phyloP scores from a whole-genome alignment of 441 rosid genomes.

The Populus tomentosa region DNA sequence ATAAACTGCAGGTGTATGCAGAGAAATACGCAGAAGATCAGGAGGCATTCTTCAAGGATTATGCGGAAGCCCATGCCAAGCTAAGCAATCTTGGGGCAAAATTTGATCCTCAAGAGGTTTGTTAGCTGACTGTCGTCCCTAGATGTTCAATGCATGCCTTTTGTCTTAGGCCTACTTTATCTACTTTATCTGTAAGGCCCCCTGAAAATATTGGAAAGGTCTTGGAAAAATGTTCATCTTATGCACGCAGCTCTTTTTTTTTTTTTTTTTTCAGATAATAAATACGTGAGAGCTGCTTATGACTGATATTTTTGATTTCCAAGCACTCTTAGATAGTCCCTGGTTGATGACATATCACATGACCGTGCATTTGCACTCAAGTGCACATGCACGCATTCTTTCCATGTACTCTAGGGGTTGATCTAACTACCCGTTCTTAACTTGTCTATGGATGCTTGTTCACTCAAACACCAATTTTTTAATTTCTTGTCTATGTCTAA shows the following conservation, averaged over 20 bases:
- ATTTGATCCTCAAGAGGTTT: conserved; percentile 91
- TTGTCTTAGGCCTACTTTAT: neutral
- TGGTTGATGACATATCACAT: neutral
- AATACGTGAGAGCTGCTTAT: neutral
- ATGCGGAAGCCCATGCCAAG: conserved; percentile 92
- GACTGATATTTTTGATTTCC: neutral
- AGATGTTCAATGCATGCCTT: neutral
- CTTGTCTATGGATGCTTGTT: neutral
- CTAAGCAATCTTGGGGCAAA: conserved; percentile 92
- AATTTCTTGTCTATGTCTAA: neutral
- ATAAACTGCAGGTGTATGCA: conserved; percentile 61
- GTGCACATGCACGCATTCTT: neutral
- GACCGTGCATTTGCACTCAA: neutral
- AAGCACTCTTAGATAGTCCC: neutral
- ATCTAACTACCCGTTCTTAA: neutral
- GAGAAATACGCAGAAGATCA: conserved; percentile 87
- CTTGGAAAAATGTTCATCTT: neutral
- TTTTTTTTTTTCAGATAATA: neutral
- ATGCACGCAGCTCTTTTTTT: neutral
- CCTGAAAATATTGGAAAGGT: conserved; percentile 2
- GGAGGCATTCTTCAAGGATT: conserved; percentile 80
- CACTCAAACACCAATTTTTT: neutral
- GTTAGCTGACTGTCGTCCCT: conserved; percentile 11
- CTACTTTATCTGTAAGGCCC: neutral
- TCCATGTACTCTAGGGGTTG: neutral